phyloP scores from a whole-genome alignment of 2,329 filamentous ascomycete species.

The Beauveria rudraprayagi region DNA sequence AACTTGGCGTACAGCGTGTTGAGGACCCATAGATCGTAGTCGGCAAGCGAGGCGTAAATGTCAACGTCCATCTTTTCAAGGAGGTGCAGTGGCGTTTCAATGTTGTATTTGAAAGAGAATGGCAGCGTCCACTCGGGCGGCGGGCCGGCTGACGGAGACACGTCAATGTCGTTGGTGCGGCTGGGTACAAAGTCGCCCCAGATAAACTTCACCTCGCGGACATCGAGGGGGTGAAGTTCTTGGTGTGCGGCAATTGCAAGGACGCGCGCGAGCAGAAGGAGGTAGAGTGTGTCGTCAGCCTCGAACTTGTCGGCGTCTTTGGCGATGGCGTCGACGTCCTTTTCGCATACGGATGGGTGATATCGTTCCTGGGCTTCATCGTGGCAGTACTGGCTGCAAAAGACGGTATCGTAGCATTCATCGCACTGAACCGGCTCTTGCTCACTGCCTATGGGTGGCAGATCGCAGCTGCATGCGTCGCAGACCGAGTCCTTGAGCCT shows the following conservation, averaged over 20 bases:
- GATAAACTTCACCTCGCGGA: slow-evolving; percentile 57
- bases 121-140: slow-evolving; percentile 61
- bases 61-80: slow-evolving; percentile 81
- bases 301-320: slow-evolving; percentile 55
- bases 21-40: slow-evolving; percentile 72
- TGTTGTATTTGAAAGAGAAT: slow-evolving; percentile 70
- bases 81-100: slow-evolving; percentile 66
- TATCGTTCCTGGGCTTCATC: slow-evolving; percentile 50
- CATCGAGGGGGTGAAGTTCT: slow-evolving; percentile 53
- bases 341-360: slow-evolving; percentile 58
- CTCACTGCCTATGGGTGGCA: slow-evolving; percentile 51
- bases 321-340: slow-evolving; percentile 56
- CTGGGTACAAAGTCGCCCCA: slow-evolving; percentile 59
- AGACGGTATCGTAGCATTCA: slow-evolving; percentile 58
- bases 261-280: slow-evolving; percentile 53
- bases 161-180: slow-evolving; percentile 43
- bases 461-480: slow-evolving; percentile 74
- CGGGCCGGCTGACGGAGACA: slow-evolving; percentile 45
- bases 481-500: slow-evolving; percentile 79
- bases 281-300: slow-evolving; percentile 53
- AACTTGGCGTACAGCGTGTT: slow-evolving; percentile 93
- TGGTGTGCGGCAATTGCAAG: slow-evolving; percentile 57
- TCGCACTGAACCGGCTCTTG: slow-evolving; percentile 46
- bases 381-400: slow-evolving; percentile 54
- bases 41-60: slow-evolving; percentile 51